A percentile compares a stretch with the other conserved stretches of the same genome.
Evolutionary conservation across 2,329 filamentous ascomycete genomes (phyloP).

Genomic region (Helotiales sp.): DNA sequence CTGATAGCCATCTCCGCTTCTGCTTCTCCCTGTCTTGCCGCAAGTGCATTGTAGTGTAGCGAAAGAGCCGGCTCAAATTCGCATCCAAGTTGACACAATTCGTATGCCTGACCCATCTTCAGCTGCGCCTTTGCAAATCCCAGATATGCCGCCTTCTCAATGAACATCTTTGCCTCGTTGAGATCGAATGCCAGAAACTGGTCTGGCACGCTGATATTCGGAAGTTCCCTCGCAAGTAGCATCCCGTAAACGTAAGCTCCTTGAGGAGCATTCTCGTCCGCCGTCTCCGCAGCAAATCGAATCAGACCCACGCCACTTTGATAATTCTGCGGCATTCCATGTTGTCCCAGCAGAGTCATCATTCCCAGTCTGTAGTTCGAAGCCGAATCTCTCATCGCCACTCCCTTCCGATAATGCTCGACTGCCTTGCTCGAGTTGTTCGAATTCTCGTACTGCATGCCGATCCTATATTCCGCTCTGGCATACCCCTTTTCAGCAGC

Average conservation of each 20-base stretch:
- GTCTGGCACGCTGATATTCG: slow-evolving; percentile 84
- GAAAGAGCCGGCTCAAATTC: slow-evolving; percentile 93
- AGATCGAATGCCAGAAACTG: slow-evolving; percentile 70
- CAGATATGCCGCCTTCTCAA: slow-evolving; percentile 94
- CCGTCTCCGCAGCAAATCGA: slow-evolving; percentile 75
- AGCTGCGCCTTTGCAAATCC: slow-evolving; percentile 95
- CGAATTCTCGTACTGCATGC: slow-evolving; percentile 96
- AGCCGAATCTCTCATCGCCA: slow-evolving; percentile 80
- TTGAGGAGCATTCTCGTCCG: slow-evolving; percentile 95
- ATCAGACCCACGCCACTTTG: slow-evolving; percentile 79
- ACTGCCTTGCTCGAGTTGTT: slow-evolving; percentile 91
- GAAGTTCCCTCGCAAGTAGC: slow-evolving; percentile 85
- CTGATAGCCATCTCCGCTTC: slow-evolving; percentile 96
- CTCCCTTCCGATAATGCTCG: slow-evolving; percentile 83
- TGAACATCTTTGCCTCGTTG: slow-evolving; percentile 75
- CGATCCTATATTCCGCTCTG: slow-evolving; percentile 92
- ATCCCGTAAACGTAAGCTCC: slow-evolving; percentile 95
- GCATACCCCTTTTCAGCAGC: slow-evolving; percentile 86
- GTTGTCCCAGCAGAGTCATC: slow-evolving; percentile 95
- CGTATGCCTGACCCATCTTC: slow-evolving; percentile 95
- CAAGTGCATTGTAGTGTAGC: slow-evolving; percentile 92
- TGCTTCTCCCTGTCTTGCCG: slow-evolving; percentile 85
- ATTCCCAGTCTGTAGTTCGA: slow-evolving; percentile 87
- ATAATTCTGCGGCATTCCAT: slow-evolving; percentile 84
- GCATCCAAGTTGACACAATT: slow-evolving; percentile 89